Evolutionary conservation across 768 basidiomycete species (phyloP), one percentile per base, ranked within the genome.

Genomic region (Grammothele lineata): DNA sequence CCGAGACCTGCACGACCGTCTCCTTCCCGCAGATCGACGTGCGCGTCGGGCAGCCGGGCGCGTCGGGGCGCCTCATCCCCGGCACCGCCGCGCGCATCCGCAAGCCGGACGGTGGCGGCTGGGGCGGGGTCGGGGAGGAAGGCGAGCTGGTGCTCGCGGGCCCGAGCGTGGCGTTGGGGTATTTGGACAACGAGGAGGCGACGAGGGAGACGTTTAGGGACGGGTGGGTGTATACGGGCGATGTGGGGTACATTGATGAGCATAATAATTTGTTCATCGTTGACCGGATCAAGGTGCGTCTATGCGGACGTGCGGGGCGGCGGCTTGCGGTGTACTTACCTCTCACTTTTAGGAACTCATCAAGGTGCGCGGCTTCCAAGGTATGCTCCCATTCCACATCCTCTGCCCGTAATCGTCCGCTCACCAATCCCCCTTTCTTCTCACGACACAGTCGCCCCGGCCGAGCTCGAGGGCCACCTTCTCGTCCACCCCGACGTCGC

Each of bases 391-490:
- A 18, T 17, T 18, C 34, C 26, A 17, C 10, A 7, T 9, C 17
- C 17, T 26, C 25, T 14, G 4, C 2, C 39, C 3, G 3, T 30
- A n/a, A n/a, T n/a, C n/a, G n/a, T n/a, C n/a, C n/a, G n/a, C n/a
- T n/a, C n/a, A n/a, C n/a, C n/a, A n/a, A n/a, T n/a, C n/a, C n/a
- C n/a, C n/a, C n/a, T n/a, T n/a, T n/a, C n/a, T n/a, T n/a, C n/a
- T n/a, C n/a, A n/a, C n/a, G n/a, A n/a, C 14, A 14, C 27, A 55
- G 85, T 87, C 1, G 82, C 85, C 1, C 85, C 85, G 2, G 83
- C 85, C 3, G 84, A 85, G 52, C 68, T 86, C 8, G 85, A 86
- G 56, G 85, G 77, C 17, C 81, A 81, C 48, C 57, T 84, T n/a
- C 60, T 84, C 21, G 73, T 69, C 36, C 80, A 85, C 53, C 63